Base-by-base conservation (phyloP, 2,329 filamentous ascomycete species). In the Parastagonospora nodorum region DNA sequence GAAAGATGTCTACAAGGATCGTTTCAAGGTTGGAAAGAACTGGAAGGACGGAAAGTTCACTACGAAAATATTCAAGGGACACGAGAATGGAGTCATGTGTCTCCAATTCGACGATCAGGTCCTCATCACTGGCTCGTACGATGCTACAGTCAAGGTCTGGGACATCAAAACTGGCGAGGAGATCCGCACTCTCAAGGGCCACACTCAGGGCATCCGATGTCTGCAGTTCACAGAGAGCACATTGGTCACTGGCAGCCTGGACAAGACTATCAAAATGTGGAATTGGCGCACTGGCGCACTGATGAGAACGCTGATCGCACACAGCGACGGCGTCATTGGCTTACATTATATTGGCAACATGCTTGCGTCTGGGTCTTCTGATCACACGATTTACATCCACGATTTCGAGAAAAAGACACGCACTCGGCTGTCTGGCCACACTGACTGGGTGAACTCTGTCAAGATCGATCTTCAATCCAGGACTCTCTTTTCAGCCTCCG, bases 1-100 rank as follows among this genome's bases (percentile, higher is more conserved):
- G 94, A 99, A 99, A 74, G 92, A 96, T 54, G 90, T 99, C 1
- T 99, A 99, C 78, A 89, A 91, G 57, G 93, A 97, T 72, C 85
- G 90, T 12, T 97, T 93, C 80, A 94, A 93, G 72, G 92, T 99
- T 41, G 93, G 94, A 44, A 94, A 88, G 53, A 97, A 97, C 72
- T 99, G 94, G 94, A 96, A 96, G 72, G 92, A 96, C 58, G 93
- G 94, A 4, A 86, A 93, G 32, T 97, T 88, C 75, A 87, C 87
- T 6, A 88, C 90, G 60, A 92, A 88, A 68, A 85, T 89, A 10
- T 91, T 99, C 73, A 88, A 87, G 61, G 93, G 92, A 1, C 88
- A 97, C 73, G 87, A 84, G 9, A 97, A 97, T 69, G 93, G 93
- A 33, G 86, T 94, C 51, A 94, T 88, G 83, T 87, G 85, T 61